Evolutionary conservation across 2,329 filamentous ascomycete genomes (phyloP).

Genomic region (Aspergillus puulaauensis): DNA sequence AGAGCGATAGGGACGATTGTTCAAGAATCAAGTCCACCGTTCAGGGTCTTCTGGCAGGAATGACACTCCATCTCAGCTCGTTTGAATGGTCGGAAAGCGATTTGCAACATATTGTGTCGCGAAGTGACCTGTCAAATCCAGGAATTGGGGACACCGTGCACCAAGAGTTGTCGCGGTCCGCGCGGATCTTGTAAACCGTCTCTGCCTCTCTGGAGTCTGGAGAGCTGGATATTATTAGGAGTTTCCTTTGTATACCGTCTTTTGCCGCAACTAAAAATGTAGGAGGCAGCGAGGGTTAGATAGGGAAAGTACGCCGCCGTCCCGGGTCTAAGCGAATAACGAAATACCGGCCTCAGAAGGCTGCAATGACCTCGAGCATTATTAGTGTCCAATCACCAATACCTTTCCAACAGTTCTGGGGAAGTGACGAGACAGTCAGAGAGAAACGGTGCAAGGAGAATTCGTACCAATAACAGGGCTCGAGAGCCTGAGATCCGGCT

Average conservation of each 20-base stretch:
- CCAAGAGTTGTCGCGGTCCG: slow-evolving; percentile 6
- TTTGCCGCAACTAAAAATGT: not conserved
- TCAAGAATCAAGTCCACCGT: not conserved
- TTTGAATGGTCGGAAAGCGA: not conserved
- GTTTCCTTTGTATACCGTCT: not conserved
- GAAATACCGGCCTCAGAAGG: not conserved
- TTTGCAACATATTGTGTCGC: not conserved
- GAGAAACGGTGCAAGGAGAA: not conserved
- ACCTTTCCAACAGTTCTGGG: slow-evolving; percentile 2
- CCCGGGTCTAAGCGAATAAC: not conserved
- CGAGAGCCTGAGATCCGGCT: not conserved
- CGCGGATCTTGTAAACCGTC: slow-evolving; percentile 2
- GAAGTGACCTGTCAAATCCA: slow-evolving; percentile 8
- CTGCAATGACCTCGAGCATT: not conserved
- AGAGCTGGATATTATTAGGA: not conserved
- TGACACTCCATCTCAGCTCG: not conserved
- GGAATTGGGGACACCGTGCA: not conserved
- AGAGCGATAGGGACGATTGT: not conserved
- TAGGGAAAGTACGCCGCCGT: not conserved
- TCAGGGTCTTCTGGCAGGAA: not conserved
- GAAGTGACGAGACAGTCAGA: not conserved
- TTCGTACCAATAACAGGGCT: slow-evolving; percentile 5
- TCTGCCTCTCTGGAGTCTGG: not conserved
- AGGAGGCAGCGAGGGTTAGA: not conserved
- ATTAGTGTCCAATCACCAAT: not conserved